phyloP scores from a whole-genome alignment of 768 basidiomycete genomes.

The Tylopilus cervinicoccineus region DNA sequence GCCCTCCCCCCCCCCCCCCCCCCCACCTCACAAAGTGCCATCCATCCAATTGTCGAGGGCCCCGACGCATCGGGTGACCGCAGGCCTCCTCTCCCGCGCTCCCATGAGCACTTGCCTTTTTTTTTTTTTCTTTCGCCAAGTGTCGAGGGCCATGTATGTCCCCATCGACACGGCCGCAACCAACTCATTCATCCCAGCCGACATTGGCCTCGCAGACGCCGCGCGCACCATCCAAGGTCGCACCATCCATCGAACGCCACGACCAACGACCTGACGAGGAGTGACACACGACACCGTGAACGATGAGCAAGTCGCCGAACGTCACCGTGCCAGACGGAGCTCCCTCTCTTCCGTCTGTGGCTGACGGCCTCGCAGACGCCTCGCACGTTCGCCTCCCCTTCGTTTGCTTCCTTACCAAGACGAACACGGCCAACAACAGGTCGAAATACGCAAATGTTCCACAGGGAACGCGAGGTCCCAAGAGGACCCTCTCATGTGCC shows the following conservation, averaged over 20 bases:
- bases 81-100: too few species aligned
- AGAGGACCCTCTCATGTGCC: slow-evolving; percentile 12
- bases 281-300: too few species aligned
- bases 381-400: background rate
- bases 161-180: slow-evolving; percentile 2
- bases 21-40: too few species aligned
- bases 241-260: background rate
- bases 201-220: slow-evolving; percentile 19
- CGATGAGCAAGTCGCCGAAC: too few species aligned
- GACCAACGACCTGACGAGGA: too few species aligned
- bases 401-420: background rate
- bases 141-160: too few species aligned
- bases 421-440: background rate
- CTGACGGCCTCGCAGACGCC: slow-evolving; percentile 17
- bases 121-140: too few species aligned
- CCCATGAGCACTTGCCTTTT: too few species aligned
- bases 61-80: too few species aligned
- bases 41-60: too few species aligned
- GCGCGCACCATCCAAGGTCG: slow-evolving; percentile 1
- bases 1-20: background rate
- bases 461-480: background rate
- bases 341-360: too few species aligned
- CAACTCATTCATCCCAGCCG: slow-evolving; percentile 10
- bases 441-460: slow-evolving; percentile 17
- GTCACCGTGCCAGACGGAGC: too few species aligned